Evolutionary conservation across 2,329 filamentous ascomycete species (phyloP), one percentile per base, ranked within the genome.

Genomic region (Bipolaris sorokiniana): DNA sequence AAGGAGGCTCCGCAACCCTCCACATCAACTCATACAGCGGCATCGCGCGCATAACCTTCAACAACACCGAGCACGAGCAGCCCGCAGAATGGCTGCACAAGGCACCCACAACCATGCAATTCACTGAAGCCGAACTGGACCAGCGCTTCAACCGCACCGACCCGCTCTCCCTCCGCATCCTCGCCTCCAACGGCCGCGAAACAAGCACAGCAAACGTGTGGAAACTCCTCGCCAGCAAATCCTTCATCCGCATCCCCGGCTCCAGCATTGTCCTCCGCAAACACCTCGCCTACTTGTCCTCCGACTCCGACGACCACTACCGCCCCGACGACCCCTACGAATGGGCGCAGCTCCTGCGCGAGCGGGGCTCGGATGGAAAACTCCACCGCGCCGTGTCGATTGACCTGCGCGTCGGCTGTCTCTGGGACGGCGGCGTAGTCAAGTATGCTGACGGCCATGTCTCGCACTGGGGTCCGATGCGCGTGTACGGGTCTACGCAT

Each of bases 381-480:
- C 34, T 82, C 3, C 67, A 77, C 10, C 69, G 70, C n/a, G 80
- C 79, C 0, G 72, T 67, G 1, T 74, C 69, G 15, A 78, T 83
- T 26, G 81, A 83, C 58, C 62, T 82, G 2, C 73, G 80, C 1
- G 77, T 82, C 5, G 81, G 81, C 3, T 73, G 67, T 38, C 63
- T 69, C 6, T 76, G 82, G 38, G 80, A 83, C 49, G 80, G 81
- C 23, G 80, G 77, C 5, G 73, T 79, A 31, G 76, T 83, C 3
- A 70, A 79, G 58, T 83, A 80, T 61, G 68, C 67, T 42, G 80
- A 82, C 51, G 80, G 79, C 7, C 70, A 74, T n/a, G 65, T 61
- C 9, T 73, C 76, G 13, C 78, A 80, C 26, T 82, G 80, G 63
- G 80, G 81, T 0, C 59, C 58, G 3, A 65, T 67, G 69, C 51